Evolutionary conservation across 257 asterid species (phyloP), one percentile per base, ranked within the genome.

Genomic region (Solanum ahanhuiri): DNA sequence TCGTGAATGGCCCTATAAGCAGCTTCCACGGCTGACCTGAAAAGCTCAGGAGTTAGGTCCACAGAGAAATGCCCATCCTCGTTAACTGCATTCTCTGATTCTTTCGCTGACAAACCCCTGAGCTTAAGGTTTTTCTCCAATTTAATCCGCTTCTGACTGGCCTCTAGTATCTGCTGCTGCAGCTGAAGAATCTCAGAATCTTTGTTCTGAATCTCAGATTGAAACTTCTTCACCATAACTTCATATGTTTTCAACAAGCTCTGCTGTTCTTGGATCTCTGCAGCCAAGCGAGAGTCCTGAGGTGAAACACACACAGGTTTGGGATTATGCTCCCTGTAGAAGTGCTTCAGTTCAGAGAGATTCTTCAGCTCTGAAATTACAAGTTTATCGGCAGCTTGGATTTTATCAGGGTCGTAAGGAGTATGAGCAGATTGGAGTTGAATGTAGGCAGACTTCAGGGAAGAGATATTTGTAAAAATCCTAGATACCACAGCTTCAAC

Each of bases 241-340:
- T 97, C 98, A 6, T 97, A 97, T 4, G 99, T 97, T 90, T 94
- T 97, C 88, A 97, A 86, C 83, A 97, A 90, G 90, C 96, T 95
- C 93, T 97, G 99, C 91, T 97, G 99, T 66, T 97, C 99, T 88
- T 94, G 99, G 85, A 97, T 95, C 92, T 97, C 99, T 66, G 98
- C 98, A 87, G 99, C 98, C 86, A 97, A 93, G 60, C 99, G 97
- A 4, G 99, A 97, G 87, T 97, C 98, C 87, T 95, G 98, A 34
- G 98, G 99, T 85, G 99, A 94, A 84, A 87, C 93, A 83, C 98
- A 97, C 7, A 94, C 91, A 43, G 99, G 98, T 87, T 94, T 97
- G 64, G 99, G 99, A 89, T 97, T 94, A 89, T 94, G 94, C 91
- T 97, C 99, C 89, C 99, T 90, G 87, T 97, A 97, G 85, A 93